Conservation (phyloP, 768 basidiomycete genomes). For the Boletales sp. region DNA sequence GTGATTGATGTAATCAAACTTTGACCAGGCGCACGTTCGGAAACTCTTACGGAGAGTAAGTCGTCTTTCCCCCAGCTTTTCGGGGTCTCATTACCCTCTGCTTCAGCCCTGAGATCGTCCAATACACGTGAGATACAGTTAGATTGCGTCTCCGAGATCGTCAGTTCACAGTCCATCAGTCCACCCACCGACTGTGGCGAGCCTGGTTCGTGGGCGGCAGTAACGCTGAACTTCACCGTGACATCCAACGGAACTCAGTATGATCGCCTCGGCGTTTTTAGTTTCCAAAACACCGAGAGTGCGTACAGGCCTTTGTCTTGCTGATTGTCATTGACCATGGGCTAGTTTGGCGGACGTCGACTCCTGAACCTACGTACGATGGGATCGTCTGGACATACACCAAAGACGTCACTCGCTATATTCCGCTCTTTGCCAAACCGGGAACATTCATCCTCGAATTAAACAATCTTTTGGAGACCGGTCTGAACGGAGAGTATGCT, state of each 20-base stretch:
- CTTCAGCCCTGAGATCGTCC: conserved; percentile 58
- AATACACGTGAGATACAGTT: conserved; percentile 45
- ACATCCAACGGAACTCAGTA: conserved; percentile 77
- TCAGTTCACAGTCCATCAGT: conserved; percentile 31
- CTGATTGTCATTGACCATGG: neutral
- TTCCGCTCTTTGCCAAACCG: conserved; percentile 62
- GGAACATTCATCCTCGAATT: conserved; percentile 72
- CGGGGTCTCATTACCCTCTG: neutral
- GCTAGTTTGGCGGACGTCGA: conserved; percentile 76
- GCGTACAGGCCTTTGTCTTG: conserved; percentile 17
- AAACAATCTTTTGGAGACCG: conserved; percentile 60
- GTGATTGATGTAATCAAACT: neutral
- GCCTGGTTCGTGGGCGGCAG: conserved; percentile 68
- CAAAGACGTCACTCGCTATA: conserved; percentile 74
- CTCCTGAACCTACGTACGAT: conserved; percentile 65
- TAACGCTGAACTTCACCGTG: conserved; percentile 74
- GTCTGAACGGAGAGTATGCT: conserved; percentile 65
- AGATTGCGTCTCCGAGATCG: neutral
- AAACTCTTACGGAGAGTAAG: conserved; percentile 64
- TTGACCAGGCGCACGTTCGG: conserved; percentile 61
- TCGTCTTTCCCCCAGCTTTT: conserved; percentile 1
- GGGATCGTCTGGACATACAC: conserved; percentile 78
- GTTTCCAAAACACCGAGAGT: conserved; percentile 78
- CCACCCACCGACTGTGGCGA: conserved; percentile 71
- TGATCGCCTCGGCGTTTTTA: conserved; percentile 69